Base-by-base conservation (phyloP, 495 filamentous ascomycete genomes). In the Umbilicaria muhlenbergii region DNA sequence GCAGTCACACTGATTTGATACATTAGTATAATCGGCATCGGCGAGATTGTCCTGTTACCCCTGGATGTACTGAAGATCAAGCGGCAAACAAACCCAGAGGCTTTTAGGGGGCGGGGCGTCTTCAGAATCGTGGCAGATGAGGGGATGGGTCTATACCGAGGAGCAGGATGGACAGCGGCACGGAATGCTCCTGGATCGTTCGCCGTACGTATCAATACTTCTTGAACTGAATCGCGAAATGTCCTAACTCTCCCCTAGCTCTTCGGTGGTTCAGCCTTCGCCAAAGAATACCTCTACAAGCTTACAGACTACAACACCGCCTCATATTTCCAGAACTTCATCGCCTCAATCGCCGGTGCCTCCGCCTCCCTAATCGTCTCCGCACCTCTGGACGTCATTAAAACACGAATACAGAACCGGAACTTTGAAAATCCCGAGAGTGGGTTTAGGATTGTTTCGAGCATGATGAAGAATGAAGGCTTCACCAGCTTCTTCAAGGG, bases 61-160 rank as follows among this genome's bases (percentile, higher is more conserved):
- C 74, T 99, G 31, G 91, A 99, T 53, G 91, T 99, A 11, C 71
- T 99, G 18, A 99, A 99, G 74, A 99, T 99, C 70, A 96, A 96
- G 73, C 81, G 91, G 51, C 91, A 99, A 67, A 99, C 91, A 33
- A 99, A 99, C 73, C 91, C 91, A 31, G 91, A 95, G 55, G 87
- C 91, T 36, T 99, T 99, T 76, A 74, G 87, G 45, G 88, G 89
- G 51, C 81, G 91, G 55, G 92, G 92, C 40, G 69, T 96, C 15
- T 72, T 95, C 58, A 77, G 74, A 61, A 95, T 99, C 42, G 69
- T 99, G 46, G 67, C 72, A 41, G 91, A 99, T 63, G 91, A 99
- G 60, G 92, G 91, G 31, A 89, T 96, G 60, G 87, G 86, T 32
- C 67, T 99, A 36, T 99, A 99, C 68, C 74, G 91, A 52, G 91